Conservation (phyloP, 2,329 filamentous ascomycete genomes). For the Trichoderma sp. region DNA sequence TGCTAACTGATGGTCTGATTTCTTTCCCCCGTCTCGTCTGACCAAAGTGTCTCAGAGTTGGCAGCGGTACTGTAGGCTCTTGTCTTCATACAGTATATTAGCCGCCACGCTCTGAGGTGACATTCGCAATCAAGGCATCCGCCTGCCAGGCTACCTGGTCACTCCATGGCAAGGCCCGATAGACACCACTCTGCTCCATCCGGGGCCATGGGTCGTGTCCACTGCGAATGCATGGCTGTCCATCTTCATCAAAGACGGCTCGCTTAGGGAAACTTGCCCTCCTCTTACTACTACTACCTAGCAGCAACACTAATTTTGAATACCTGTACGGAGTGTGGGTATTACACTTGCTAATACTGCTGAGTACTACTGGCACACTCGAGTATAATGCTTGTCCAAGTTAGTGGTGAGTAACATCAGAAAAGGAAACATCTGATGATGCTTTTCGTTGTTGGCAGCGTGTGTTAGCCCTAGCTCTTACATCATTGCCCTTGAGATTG, state of each 20-base stretch:
- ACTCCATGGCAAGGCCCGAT: not conserved
- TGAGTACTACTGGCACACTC: not conserved
- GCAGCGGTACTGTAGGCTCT: not conserved
- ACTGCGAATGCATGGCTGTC: not conserved
- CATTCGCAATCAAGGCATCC: not conserved
- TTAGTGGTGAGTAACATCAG: not conserved
- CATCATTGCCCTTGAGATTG: constrained; percentile 9
- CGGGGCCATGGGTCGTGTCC: not conserved
- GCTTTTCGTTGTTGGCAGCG: not conserved
- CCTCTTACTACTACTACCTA: no score
- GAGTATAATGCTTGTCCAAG: not conserved
- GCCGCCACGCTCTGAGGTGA: not conserved
- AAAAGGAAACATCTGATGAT: not conserved
- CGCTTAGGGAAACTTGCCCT: not conserved
- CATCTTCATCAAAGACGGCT: not conserved
- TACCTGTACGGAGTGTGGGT: not conserved
- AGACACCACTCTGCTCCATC: not conserved
- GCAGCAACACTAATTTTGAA: not conserved
- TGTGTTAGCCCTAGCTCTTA: not conserved
- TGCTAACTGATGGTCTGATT: not conserved
- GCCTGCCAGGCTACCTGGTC: not conserved
- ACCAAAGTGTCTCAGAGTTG: not conserved
- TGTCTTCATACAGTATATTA: not conserved
- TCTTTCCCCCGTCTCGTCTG: not conserved
- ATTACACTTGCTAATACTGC: not conserved